Percentiles rank a stretch among this genome's conserved stretches.
Conservation (phyloP, 1,284 basidiomycete species). For the Marasmius fiardii region DNA sequence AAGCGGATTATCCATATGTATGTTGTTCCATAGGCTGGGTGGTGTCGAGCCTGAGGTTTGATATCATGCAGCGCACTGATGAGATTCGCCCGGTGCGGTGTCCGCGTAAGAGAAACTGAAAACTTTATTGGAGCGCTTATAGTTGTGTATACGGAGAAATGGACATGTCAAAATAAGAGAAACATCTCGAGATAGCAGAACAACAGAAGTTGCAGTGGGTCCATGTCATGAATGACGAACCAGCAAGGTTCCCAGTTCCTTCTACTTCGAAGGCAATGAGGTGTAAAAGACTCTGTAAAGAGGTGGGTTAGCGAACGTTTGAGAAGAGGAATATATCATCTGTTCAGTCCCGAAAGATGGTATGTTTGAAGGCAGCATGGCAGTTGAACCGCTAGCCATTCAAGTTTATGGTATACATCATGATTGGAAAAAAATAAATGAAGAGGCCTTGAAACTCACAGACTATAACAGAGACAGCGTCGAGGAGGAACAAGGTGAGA, state of each 20-base stretch:
- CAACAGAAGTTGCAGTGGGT: too few relatives aligned
- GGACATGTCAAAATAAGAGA: background rate
- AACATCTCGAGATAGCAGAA: background rate
- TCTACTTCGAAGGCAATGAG: too few relatives aligned
- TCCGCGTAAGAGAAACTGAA: background rate
- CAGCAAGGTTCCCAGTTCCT: too few relatives aligned
- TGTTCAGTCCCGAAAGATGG: conserved; percentile 4
- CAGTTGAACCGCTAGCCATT: background rate
- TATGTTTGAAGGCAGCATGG: conserved; percentile 4
- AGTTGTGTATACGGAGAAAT: background rate
- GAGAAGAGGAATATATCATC: background rate
- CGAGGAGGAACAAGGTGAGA: too few relatives aligned
- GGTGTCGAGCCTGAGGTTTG: background rate
- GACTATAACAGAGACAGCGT: background rate
- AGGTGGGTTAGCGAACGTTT: background rate
- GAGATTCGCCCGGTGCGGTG: background rate
- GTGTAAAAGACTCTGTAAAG: too few relatives aligned
- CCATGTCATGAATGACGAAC: too few relatives aligned
- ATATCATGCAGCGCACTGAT: background rate
- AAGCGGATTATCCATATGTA: background rate
- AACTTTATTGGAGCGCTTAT: background rate
- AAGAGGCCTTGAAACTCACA: background rate
- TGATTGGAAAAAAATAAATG: background rate
- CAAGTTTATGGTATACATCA: background rate
- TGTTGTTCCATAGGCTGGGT: background rate